phyloP scores from a whole-genome alignment of 495 filamentous ascomycete species.

The Aspergillus homomorphus region DNA sequence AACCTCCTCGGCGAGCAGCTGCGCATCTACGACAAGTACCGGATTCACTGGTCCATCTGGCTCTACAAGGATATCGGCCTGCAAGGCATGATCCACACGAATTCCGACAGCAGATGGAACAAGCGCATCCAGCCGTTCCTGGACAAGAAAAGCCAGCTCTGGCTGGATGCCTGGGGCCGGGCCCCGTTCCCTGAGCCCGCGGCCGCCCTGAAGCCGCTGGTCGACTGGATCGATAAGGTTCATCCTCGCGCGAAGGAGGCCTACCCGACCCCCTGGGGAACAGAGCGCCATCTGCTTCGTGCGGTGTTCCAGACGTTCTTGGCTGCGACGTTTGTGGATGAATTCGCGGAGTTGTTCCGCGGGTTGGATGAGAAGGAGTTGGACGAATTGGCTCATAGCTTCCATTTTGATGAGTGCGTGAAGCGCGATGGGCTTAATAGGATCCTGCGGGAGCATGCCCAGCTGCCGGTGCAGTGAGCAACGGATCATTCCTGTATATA shows the following conservation, averaged over 20 bases:
- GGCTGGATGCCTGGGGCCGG: conserved; percentile 55
- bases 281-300: conserved; percentile 54
- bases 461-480: background rate
- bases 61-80: conserved; percentile 64
- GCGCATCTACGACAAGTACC: conserved; percentile 53
- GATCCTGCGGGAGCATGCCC: conserved; percentile 37
- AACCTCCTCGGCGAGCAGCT: conserved; percentile 55
- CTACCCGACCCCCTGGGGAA: conserved; percentile 56
- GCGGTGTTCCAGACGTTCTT: conserved; percentile 53
- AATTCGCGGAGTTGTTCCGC: conserved; percentile 57
- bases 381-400: conserved; percentile 55
- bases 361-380: conserved; percentile 53
- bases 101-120: conserved; percentile 49
- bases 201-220: conserved; percentile 35
- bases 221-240: conserved; percentile 42
- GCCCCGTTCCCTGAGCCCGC: conserved; percentile 36
- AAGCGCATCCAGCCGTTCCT: conserved; percentile 49
- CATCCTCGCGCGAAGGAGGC: conserved; percentile 39
- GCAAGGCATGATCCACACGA: conserved; percentile 59
- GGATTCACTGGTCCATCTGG: conserved; percentile 63
- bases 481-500: background rate
- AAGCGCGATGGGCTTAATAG: conserved; percentile 54
- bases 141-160: conserved; percentile 51
- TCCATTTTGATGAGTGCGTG: conserved; percentile 56
- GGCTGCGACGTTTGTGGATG: conserved; percentile 49